Percentiles rank a stretch among this genome's conserved stretches.
These are phyloP conservation scores for Colletotrichum sp. DNA, from an alignment of 2,329 filamentous ascomycete species.

Conservation along the genomic window DNA sequence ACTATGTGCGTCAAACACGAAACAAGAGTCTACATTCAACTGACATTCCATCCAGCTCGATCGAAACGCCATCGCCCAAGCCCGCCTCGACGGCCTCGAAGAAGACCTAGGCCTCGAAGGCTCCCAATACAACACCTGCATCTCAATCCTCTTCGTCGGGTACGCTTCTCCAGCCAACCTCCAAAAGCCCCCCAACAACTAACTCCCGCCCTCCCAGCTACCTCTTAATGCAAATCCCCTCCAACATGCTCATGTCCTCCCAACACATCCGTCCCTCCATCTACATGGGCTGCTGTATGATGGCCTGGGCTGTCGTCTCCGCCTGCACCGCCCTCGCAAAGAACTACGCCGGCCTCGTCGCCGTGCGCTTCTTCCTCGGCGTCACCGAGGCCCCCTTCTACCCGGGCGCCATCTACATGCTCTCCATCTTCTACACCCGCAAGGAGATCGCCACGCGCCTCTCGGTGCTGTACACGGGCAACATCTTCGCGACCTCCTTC, in stretches of 20 bases:
- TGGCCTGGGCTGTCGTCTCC: slow-evolving; percentile 44
- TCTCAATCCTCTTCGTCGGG: slow-evolving; percentile 57
- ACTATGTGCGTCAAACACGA: slow-evolving; percentile 31
- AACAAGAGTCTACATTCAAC: rapidly evolving
- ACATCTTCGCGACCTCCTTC: slow-evolving; percentile 40
- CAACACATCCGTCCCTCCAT: slow-evolving; percentile 36
- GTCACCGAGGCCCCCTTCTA: slow-evolving; percentile 46
- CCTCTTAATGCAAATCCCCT: slow-evolving; percentile 51
- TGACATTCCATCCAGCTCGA: slow-evolving; percentile 39
- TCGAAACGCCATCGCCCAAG: slow-evolving; percentile 62
- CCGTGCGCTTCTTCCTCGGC: slow-evolving; percentile 46
- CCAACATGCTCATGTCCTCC: slow-evolving; percentile 47
- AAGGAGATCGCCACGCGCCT: slow-evolving; percentile 50
- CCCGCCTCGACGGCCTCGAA: slow-evolving; percentile 57
- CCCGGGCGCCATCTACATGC: slow-evolving; percentile 40
- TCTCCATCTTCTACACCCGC: slow-evolving; percentile 60
- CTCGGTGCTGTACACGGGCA: slow-evolving; percentile 49
- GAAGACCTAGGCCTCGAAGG: slow-evolving; percentile 53
- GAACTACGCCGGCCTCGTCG: slow-evolving; percentile 45
- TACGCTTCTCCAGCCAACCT: no score
- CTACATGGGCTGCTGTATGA: slow-evolving; percentile 38
- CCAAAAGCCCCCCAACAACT: no score
- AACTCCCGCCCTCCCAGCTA: slow-evolving; percentile 31
- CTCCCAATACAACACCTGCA: slow-evolving; percentile 53
- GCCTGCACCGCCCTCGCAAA: slow-evolving; percentile 45